These are phyloP conservation scores for Trichoderma sp. DNA, from an alignment of 2,329 filamentous ascomycete genomes.

Conservation along the genomic window DNA sequence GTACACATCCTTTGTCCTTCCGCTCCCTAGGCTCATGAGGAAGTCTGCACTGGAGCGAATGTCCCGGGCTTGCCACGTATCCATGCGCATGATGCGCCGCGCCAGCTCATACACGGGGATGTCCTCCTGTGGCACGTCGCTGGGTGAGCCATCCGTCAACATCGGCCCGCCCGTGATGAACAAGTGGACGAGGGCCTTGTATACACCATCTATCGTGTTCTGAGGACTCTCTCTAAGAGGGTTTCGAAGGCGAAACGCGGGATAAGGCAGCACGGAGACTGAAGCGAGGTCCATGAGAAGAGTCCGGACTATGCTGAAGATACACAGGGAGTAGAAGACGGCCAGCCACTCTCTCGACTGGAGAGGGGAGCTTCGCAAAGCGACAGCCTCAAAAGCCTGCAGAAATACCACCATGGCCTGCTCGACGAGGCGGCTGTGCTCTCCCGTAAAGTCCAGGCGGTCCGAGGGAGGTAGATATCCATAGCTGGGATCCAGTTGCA, in stretches of 20 bases:
- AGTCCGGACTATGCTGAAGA: constrained; percentile 60
- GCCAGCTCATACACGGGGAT: constrained; percentile 46
- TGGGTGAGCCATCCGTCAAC: constrained; percentile 49
- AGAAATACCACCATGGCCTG: constrained; percentile 56
- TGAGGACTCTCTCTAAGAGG: constrained; percentile 29
- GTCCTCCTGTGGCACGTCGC: constrained; percentile 50
- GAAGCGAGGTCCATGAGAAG: constrained; percentile 51
- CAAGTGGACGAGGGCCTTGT: constrained; percentile 54
- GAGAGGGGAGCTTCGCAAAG: constrained; percentile 44
- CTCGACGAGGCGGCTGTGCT: constrained; percentile 52
- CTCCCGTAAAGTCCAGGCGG: constrained; percentile 49
- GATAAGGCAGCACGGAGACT: constrained; percentile 28
- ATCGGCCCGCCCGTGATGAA: constrained; percentile 50
- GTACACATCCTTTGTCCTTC: constrained; percentile 41
- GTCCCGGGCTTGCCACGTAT: constrained; percentile 51
- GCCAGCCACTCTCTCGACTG: constrained; percentile 54
- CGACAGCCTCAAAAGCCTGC: constrained; percentile 53
- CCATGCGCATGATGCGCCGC: constrained; percentile 50
- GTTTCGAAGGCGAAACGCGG: constrained; percentile 25
- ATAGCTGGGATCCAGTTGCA: constrained; percentile 40
- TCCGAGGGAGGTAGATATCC: constrained; percentile 38
- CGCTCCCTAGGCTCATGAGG: constrained; percentile 52
- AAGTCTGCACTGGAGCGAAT: constrained; percentile 55
- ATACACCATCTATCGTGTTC: constrained; percentile 50
- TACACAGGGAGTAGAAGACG: constrained; percentile 57